Conservation (phyloP, 2,329 filamentous ascomycete genomes). For the Pseudogymnoascus sp. region DNA sequence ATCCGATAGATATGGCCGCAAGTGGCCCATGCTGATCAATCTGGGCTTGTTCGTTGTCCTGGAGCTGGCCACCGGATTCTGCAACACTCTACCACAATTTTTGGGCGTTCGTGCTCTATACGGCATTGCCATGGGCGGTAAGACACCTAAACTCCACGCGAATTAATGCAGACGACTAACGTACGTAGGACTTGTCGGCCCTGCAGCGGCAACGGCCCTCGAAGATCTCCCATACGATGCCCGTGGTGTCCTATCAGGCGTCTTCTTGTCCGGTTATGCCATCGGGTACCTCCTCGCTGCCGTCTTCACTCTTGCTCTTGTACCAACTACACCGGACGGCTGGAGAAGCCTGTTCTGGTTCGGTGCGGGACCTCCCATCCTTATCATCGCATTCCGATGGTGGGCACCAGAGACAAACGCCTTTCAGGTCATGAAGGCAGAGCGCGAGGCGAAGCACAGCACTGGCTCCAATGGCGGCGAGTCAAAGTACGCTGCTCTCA, state of each 20-base stretch:
- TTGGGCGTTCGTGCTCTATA: slow-evolving; percentile 66
- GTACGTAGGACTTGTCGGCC: slow-evolving; percentile 50
- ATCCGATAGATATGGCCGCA: slow-evolving; percentile 48
- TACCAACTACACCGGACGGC: slow-evolving; percentile 63
- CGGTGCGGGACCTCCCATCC: slow-evolving; percentile 64
- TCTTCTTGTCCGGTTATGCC: slow-evolving; percentile 22
- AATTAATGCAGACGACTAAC: neutral
- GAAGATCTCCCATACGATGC: slow-evolving; percentile 40
- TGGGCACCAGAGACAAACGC: slow-evolving; percentile 68
- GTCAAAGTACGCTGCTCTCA: slow-evolving; percentile 52
- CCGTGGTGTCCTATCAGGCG: slow-evolving; percentile 22
- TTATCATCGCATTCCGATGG: slow-evolving; percentile 70
- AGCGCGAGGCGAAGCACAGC: slow-evolving; percentile 51
- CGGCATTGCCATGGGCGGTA: slow-evolving; percentile 71
- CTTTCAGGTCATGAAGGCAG: slow-evolving; percentile 56
- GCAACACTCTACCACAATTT: slow-evolving; percentile 36
- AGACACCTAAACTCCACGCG: neutral
- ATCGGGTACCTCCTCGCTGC: slow-evolving; percentile 24
- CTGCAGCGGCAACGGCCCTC: slow-evolving; percentile 66
- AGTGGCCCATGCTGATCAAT: slow-evolving; percentile 66
- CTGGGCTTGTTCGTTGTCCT: slow-evolving; percentile 61
- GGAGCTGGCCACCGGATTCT: slow-evolving; percentile 41
- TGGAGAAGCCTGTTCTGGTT: slow-evolving; percentile 87
- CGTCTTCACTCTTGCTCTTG: slow-evolving; percentile 54
- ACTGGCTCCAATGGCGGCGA: slow-evolving; percentile 58